Evolutionary conservation across 2,329 filamentous ascomycete species (phyloP).

Genomic region (Fusarium azukiicola): DNA sequence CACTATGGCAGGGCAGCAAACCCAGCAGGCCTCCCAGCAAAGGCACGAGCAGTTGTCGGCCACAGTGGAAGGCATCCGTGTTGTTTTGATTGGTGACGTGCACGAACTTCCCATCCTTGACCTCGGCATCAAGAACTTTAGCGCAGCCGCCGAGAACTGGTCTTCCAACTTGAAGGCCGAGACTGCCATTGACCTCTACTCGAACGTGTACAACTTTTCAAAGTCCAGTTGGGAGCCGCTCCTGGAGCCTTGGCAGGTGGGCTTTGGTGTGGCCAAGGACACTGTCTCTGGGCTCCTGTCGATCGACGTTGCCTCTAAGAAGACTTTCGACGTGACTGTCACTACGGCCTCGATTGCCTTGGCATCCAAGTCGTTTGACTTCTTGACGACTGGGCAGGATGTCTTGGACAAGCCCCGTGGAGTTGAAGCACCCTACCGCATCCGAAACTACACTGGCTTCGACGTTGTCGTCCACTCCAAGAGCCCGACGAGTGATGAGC

Average conservation of each 20-base stretch:
- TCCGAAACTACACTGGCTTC: conserved; percentile 98
- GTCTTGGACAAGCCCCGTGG: conserved; percentile 96
- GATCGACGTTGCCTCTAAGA: conserved; percentile 93
- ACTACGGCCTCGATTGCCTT: conserved; percentile 97
- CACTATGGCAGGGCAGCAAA: conserved; percentile 44
- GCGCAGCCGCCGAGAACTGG: conserved; percentile 93
- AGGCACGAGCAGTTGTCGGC: conserved; percentile 90
- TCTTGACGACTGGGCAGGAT: conserved; percentile 91
- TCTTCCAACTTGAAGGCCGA: conserved; percentile 92
- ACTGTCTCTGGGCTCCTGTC: conserved; percentile 87
- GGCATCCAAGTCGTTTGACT: conserved; percentile 95
- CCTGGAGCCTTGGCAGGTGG: conserved; percentile 97
- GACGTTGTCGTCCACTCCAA: conserved; percentile 92
- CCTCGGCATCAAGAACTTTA: conserved; percentile 95
- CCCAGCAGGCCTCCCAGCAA: conserved; percentile 36
- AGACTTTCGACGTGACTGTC: conserved; percentile 93
- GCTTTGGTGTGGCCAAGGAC: conserved; percentile 92
- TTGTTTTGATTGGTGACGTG: conserved; percentile 96
- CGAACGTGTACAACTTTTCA: conserved; percentile 99
- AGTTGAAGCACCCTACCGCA: conserved; percentile 94
- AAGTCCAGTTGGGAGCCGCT: conserved; percentile 99
- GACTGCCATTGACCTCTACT: conserved; percentile 94
- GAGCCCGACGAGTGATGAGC: conserved; percentile 81
- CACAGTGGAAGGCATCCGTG: conserved; percentile 91
- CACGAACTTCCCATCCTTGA: conserved; percentile 98